A percentile compares a stretch with the other conserved stretches of the same genome.
Evolutionary conservation across 371 early-diverging fungal species (phyloP).

Genomic region (Mucor plumbeus): DNA sequence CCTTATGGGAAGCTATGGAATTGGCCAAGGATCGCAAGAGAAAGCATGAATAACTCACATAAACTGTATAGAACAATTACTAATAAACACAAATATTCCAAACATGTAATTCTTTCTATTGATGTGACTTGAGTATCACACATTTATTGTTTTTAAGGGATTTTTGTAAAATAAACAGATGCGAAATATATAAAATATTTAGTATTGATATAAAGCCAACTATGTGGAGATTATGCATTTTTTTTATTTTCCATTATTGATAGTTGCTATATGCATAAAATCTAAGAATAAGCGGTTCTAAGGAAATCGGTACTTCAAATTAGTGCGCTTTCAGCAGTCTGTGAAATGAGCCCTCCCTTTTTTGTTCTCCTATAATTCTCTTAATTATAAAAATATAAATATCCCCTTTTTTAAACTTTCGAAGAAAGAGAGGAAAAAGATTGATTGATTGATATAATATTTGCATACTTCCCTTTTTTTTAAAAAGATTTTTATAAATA

Average conservation of each 20-base stretch:
- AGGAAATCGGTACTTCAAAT: background rate
- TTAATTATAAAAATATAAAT: background rate
- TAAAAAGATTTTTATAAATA: background rate
- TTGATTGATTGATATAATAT: background rate
- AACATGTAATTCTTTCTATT: too few relatives aligned
- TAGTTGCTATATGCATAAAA: background rate
- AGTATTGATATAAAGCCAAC: too few relatives aligned
- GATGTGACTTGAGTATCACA: too few relatives aligned
- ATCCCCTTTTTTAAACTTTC: background rate
- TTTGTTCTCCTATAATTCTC: background rate
- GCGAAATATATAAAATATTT: too few relatives aligned
- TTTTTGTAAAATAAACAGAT: too few relatives aligned
- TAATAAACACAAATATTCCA: background rate
- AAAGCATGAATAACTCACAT: constrained; percentile 20
- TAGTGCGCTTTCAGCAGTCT: background rate
- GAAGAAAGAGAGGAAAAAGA: background rate
- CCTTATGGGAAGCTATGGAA: constrained; percentile 57
- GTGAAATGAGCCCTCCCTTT: background rate
- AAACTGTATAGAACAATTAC: constrained; percentile 5
- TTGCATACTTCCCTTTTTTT: background rate
- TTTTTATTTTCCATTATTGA: background rate
- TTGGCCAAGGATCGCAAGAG: constrained; percentile 28
- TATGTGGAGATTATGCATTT: too few relatives aligned
- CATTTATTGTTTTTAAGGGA: too few relatives aligned
- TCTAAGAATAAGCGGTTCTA: too few relatives aligned